Base-by-base conservation (phyloP, 164 flowering plant species). In the Umbellularia californica region DNA sequence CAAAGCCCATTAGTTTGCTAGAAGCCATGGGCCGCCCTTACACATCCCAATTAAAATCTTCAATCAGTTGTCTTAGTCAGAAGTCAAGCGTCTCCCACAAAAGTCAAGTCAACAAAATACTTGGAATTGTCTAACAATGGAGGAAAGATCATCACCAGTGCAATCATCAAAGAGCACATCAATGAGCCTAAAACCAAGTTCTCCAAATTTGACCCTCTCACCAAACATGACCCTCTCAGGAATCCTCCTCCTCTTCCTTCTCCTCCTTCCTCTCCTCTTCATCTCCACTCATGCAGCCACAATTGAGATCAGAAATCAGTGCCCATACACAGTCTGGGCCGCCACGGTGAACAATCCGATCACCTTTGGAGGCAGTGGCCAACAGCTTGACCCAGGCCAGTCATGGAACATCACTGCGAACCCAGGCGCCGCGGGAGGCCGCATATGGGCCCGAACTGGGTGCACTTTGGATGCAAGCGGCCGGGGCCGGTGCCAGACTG, bases 391-490 rank as follows among this genome's bases (percentile, higher is more conserved):
- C 65, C 23, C 55, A 0, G 77, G 75, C 74, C 76, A 78, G 17
- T 1, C 30, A 0, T 82, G 82, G 79, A 35, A 11, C 58, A 24
- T 83, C 22, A 33, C 62, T 24, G 79, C 62, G 35, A 24, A 70
- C 47, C 60, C 79, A 3, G 85, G 84, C 67, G 78, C 81, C 0
- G 24, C 75, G 0, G 15, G 17, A 25, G 83, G 70, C 50, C 84
- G 87, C n/a, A 76, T 84, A 2, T 84, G 87, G 87, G 76, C 65
- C 25, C 77, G 85, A 0, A 84, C 87, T 15, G 50, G 66, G 1
- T 82, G 83, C 74, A 80, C 75, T 78, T 79, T 78, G 6, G 77
- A 82, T 19, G 78, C 76, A 1, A 23, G 58, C 17, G 82, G 83
- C 73, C 70, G 70, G 1, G 82, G 82, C 23, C 19, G 50, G 20